Evolutionary conservation across 2,329 filamentous ascomycete genomes (phyloP).

Genomic region (Ophiostoma pallidulum): DNA sequence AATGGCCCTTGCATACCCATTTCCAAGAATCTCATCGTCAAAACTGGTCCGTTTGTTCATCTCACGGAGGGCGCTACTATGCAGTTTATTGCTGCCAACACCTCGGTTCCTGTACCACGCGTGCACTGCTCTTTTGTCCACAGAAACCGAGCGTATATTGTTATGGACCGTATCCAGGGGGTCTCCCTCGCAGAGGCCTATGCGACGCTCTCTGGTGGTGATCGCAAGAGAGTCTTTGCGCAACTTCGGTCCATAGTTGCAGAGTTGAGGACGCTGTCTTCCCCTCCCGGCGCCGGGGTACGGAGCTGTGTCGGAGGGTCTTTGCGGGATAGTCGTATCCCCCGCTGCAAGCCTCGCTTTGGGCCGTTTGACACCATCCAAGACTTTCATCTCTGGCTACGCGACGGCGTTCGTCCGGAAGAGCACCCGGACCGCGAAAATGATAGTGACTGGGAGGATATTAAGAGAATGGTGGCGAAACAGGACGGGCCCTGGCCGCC

Average conservation of each 20-base stretch:
- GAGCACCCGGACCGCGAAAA: background rate
- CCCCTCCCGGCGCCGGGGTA: background rate
- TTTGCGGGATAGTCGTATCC: background rate
- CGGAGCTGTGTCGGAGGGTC: background rate
- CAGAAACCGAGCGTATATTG: conserved; percentile 3
- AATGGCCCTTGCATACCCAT: background rate
- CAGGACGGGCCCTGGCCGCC: background rate
- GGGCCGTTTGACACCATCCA: conserved; percentile 2
- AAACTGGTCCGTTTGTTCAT: background rate
- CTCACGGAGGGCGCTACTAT: conserved; percentile 7
- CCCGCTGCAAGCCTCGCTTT: background rate
- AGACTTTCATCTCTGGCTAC: conserved; percentile 3
- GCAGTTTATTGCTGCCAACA: conserved; percentile 3
- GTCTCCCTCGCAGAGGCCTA: background rate
- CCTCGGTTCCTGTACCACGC: conserved; percentile 9
- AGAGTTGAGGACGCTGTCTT: background rate
- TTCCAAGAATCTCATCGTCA: background rate
- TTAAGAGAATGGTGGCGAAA: background rate
- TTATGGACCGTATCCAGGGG: conserved; percentile 7
- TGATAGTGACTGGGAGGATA: background rate
- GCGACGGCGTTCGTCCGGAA: background rate
- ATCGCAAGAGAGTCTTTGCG: background rate
- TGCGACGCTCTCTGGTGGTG: background rate
- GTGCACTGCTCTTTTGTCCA: conserved; percentile 6
- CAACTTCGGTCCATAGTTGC: conserved; percentile 4